Conservation (phyloP, 2,329 filamentous ascomycete species). For the Stagonosporopsis cucurbitacearum region DNA sequence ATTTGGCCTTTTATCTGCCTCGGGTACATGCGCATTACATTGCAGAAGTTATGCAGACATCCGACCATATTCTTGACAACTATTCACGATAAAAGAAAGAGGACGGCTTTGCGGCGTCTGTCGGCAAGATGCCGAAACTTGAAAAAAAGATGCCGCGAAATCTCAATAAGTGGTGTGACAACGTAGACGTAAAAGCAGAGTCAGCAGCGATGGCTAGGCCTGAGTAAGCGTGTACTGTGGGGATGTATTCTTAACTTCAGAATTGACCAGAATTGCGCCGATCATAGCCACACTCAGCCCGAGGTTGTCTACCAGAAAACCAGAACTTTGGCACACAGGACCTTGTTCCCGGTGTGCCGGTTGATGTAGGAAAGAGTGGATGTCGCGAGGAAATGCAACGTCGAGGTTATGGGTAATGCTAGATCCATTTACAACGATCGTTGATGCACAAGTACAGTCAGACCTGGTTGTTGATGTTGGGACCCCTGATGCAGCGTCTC, state of each 20-base stretch:
- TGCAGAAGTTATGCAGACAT: neutral
- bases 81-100: neutral
- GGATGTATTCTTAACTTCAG: constrained; percentile 13
- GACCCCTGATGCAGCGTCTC: constrained; percentile 1
- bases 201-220: constrained; percentile 16
- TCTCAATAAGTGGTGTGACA: constrained; percentile 13
- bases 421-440: neutral
- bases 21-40: neutral
- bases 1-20: constrained; percentile 13
- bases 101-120: neutral
- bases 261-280: constrained; percentile 6
- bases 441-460: neutral
- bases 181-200: constrained; percentile 5
- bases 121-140: constrained; percentile 18
- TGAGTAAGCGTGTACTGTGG: constrained; percentile 14
- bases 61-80: too few relatives aligned
- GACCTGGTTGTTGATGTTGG: constrained; percentile 2
- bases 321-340: constrained; percentile 3
- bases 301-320: neutral
- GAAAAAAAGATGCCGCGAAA: constrained; percentile 12
- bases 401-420: neutral
- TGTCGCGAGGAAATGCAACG: neutral
- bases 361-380: neutral
- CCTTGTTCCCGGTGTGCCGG: constrained; percentile 3
- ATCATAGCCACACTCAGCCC: constrained; percentile 9